These are phyloP conservation scores for Boletus eberwhitei DNA, from an alignment of 768 basidiomycete genomes.

Conservation along the genomic window DNA sequence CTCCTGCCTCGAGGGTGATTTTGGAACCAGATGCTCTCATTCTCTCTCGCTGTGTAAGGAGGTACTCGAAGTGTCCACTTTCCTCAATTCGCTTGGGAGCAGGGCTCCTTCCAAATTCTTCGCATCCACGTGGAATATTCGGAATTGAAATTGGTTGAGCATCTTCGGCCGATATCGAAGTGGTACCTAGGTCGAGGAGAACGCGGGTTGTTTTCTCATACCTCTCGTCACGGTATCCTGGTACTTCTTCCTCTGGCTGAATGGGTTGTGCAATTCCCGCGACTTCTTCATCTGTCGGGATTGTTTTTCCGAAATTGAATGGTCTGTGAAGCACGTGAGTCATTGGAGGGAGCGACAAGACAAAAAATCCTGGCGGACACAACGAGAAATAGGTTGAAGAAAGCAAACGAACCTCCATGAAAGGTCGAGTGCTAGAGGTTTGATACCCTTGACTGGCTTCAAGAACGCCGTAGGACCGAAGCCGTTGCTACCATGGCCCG, in stretches of 20 bases:
- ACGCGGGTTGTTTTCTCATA: slow-evolving; percentile 2
- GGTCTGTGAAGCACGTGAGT: slow-evolving; percentile 33
- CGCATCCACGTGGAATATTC: slow-evolving; percentile 18
- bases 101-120: slow-evolving; percentile 27
- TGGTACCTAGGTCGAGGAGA: slow-evolving; percentile 10
- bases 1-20: neutral
- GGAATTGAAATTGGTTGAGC: neutral
- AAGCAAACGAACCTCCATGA: slow-evolving; percentile 59
- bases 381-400: neutral
- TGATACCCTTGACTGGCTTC: slow-evolving; percentile 55
- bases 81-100: slow-evolving; percentile 12
- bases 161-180: slow-evolving; percentile 10
- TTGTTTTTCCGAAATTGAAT: slow-evolving; percentile 41
- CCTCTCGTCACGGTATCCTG: slow-evolving; percentile 14
- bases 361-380: neutral
- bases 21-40: slow-evolving; percentile 8
- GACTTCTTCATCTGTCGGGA: slow-evolving; percentile 35
- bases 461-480: slow-evolving; percentile 28
- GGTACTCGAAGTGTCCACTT: slow-evolving; percentile 13
- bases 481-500: neutral
- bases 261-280: slow-evolving; percentile 15
- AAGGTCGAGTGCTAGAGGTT: slow-evolving; percentile 55
- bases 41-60: slow-evolving; percentile 29
- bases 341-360: neutral
- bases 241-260: slow-evolving; percentile 9